Evolutionary conservation across 2,329 filamentous ascomycete species (phyloP).

Genomic region (Colletotrichum siamense): DNA sequence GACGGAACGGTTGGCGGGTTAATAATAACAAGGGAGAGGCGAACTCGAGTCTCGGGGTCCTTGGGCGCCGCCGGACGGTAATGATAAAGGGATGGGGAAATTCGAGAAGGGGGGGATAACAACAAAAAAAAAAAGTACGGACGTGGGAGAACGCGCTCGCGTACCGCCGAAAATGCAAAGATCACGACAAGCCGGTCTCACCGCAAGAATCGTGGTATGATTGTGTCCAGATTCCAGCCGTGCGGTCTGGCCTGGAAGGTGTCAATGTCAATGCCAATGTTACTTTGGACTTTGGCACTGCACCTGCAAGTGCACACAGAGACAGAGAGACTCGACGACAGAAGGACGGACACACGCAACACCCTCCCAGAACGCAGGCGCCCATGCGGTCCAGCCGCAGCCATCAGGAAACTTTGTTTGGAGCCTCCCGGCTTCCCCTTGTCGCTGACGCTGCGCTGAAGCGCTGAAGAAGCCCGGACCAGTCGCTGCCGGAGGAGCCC

Average conservation of each 20-base stretch:
- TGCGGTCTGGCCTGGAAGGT: neutral
- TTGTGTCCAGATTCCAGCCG: neutral
- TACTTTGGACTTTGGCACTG: neutral
- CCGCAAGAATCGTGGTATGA: slow-evolving; percentile 8
- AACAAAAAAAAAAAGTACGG: neutral
- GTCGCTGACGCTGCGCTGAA: neutral
- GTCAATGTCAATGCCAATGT: neutral
- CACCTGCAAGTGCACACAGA: neutral
- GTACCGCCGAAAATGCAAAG: neutral
- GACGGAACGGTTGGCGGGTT: neutral
- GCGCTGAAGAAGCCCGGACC: slow-evolving; percentile 8
- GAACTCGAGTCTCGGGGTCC: neutral
- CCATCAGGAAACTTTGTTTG: neutral
- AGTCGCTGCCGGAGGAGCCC: neutral
- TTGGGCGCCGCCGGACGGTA: neutral
- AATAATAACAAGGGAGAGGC: slow-evolving; percentile 5
- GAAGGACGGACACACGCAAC: neutral
- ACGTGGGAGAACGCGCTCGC: neutral
- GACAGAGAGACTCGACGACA: neutral
- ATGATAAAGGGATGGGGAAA: neutral
- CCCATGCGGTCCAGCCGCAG: slow-evolving; percentile 6
- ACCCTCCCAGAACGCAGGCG: neutral
- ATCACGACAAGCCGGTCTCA: neutral
- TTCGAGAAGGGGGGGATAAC: neutral
- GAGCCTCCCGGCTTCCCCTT: neutral